A percentile compares a stretch with the other conserved stretches of the same genome.
phyloP scores from a whole-genome alignment of 371 early-diverging fungal genomes.

The Haplosporangium sp. region DNA sequence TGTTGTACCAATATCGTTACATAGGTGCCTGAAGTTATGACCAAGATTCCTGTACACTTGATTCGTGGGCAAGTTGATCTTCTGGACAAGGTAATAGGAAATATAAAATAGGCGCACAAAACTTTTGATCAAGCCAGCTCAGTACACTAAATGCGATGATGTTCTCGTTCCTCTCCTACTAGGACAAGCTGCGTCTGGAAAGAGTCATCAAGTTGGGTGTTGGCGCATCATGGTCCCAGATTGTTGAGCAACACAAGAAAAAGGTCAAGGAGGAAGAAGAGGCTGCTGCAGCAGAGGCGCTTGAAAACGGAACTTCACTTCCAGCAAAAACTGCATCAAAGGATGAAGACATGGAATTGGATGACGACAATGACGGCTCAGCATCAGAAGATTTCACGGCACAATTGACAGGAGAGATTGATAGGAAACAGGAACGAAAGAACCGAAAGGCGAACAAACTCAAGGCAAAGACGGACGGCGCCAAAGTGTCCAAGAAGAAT shows the following conservation, averaged over 20 bases:
- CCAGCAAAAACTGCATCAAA: constrained; percentile 20
- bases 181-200: constrained; percentile 62
- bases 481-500: constrained; percentile 34
- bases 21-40: constrained; percentile 40
- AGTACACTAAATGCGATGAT: neutral
- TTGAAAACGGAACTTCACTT: constrained; percentile 51
- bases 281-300: constrained; percentile 50
- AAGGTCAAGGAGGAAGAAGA: constrained; percentile 48
- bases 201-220: constrained; percentile 59
- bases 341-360: constrained; percentile 18
- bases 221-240: constrained; percentile 58
- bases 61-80: constrained; percentile 50
- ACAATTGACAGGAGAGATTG: constrained; percentile 50
- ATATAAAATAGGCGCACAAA: neutral
- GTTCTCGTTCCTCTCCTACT: neutral
- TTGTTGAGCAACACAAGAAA: constrained; percentile 55
- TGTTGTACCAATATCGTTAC: neutral
- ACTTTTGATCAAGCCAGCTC: neutral
- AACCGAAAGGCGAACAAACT: constrained; percentile 44
- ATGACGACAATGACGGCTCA: constrained; percentile 41
- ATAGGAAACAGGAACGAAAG: constrained; percentile 52
- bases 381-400: constrained; percentile 40
- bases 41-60: constrained; percentile 38
- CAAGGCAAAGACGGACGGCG: constrained; percentile 47
- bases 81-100: constrained; percentile 37